Evolutionary conservation across 1,139 yeast genomes (phyloP), one percentile per base, ranked within the genome.

Genomic region (Kodamaea derodonti): DNA sequence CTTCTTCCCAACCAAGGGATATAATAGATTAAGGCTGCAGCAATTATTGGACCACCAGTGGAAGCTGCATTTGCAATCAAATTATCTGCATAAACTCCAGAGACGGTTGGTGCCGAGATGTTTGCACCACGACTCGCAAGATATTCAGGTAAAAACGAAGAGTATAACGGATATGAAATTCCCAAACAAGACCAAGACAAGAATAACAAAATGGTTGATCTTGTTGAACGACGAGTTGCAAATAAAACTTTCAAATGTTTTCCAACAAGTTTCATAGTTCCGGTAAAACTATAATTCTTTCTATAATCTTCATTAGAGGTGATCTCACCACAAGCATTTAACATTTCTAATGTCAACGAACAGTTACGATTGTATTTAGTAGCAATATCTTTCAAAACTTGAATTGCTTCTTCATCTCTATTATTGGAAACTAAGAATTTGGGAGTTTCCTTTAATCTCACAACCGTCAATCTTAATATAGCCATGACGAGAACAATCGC

Each of bases 121-220:
- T 52, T 51, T 6, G 67, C 72, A 18, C 66, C 66, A 47, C 64
- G 48, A n/a, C 61, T 47, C 8, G 57, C 56, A 24, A 62, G 50
- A 45, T 62, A 62, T 11, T 38, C 48, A 4, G 65, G 65, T 35
- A 62, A 52, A 43, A 60, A 62, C 9, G 58, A 48, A 30, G 60
- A 56, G 37, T 59, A 62, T 34, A 60, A 52, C 17, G 63, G 62
- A 41, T 61, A 62, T 14, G 57, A 48, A 34, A 62, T 54, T 23
- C 67, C 68, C 20, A 62, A 49, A 24, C 57, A 45, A 25, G 58
- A 52, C 65, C 65, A 60, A 23, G 62, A 56, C 13, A 51, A 34
- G 34, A 60, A 52, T 29, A 62, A 48, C 14, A 56, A 43, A 1
- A 48, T 12, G 4, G 63, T 52, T 13, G 61, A 53, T 39, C 58